Evolutionary conservation across 106 monocot species (phyloP).

Genomic region (Dactylorhiza incarnata): DNA sequence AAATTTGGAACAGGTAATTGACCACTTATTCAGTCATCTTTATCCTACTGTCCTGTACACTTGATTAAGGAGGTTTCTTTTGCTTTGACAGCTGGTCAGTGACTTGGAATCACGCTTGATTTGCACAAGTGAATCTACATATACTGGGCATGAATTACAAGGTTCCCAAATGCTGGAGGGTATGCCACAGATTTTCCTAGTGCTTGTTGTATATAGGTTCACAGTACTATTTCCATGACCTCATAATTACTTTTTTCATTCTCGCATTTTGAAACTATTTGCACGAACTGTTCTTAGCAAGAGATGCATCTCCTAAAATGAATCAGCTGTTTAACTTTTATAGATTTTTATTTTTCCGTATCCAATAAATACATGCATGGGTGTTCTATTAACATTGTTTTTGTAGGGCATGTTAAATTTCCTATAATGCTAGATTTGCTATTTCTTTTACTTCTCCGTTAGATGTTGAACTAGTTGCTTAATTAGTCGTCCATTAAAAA

Average conservation of each 20-base stretch:
- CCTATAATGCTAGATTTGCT: background rate
- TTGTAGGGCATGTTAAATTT: background rate
- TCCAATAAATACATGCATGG: background rate
- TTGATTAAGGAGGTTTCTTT: background rate
- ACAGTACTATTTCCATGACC: background rate
- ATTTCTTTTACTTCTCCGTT: background rate
- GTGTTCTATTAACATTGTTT: background rate
- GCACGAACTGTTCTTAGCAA: background rate
- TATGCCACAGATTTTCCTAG: background rate
- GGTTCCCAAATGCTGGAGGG: constrained; percentile 15
- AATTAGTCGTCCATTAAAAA: no score
- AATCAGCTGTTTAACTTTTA: background rate
- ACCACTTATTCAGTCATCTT: constrained; percentile 1
- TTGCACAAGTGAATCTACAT: constrained; percentile 19
- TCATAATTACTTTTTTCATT: background rate
- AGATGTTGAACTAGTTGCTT: background rate
- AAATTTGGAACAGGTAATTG: constrained; percentile 54
- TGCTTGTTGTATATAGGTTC: background rate
- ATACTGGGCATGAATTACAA: constrained; percentile 18
- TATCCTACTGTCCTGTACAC: background rate
- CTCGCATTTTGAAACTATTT: background rate
- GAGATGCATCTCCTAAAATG: background rate
- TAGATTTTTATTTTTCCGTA: background rate
- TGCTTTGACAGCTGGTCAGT: constrained; percentile 46
- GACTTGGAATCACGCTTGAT: constrained; percentile 41